A percentile compares a stretch with the other conserved stretches of the same genome.
Conservation (phyloP, 305 asterid genomes). For the Fraxinus xanthoxyloides region DNA sequence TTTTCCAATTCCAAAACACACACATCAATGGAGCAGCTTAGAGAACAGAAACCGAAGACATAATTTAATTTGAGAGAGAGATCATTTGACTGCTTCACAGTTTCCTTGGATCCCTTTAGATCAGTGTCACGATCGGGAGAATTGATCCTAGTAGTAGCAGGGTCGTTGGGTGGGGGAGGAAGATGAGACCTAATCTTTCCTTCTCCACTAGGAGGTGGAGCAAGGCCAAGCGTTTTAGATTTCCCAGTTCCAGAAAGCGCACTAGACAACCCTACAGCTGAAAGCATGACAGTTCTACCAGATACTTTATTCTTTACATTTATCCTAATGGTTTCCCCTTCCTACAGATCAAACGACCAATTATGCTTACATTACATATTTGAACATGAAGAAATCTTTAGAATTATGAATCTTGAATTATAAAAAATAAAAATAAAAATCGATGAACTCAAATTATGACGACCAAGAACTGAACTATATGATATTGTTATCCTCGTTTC, state of each 20-base stretch:
- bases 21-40: neutral
- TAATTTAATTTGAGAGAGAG: conserved; percentile 50
- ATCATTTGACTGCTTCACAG: conserved; percentile 31
- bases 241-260: conserved; percentile 34
- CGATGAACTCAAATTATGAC: neutral
- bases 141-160: conserved; percentile 35
- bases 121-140: conserved; percentile 18
- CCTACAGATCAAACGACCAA: conserved; percentile 28
- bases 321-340: conserved; percentile 55
- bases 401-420: neutral
- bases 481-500: neutral
- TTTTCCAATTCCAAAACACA: neutral
- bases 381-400: neutral
- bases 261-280: conserved; percentile 43
- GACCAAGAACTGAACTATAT: neutral
- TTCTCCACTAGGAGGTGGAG: conserved; percentile 47
- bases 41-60: neutral
- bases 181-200: conserved; percentile 46
- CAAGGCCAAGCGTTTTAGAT: conserved; percentile 36
- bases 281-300: conserved; percentile 49
- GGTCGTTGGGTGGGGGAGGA: conserved; percentile 53
- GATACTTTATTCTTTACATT: conserved; percentile 52
- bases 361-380: neutral
- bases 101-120: conserved; percentile 30
- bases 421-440: neutral